Evolutionary conservation across 345 rosid species (phyloP).

Genomic region (Gossypium ekmanianum): DNA sequence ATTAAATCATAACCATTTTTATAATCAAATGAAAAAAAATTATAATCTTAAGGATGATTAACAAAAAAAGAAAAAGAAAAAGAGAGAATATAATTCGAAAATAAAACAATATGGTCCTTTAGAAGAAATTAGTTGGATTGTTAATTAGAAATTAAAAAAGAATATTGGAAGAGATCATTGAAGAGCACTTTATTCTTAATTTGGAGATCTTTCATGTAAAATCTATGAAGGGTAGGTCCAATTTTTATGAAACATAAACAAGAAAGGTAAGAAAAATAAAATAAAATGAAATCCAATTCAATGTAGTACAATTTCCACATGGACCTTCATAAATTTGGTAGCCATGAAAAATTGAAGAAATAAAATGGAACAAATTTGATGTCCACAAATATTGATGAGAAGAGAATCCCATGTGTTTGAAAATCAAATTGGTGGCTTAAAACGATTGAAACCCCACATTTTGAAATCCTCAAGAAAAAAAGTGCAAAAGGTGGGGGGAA

Average conservation of each 20-base stretch:
- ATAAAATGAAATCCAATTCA: constrained; percentile 1
- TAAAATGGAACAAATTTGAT: neutral
- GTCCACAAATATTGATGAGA: constrained; percentile 17
- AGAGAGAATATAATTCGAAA: neutral
- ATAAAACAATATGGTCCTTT: neutral
- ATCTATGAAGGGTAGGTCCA: constrained; percentile 9
- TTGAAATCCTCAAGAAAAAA: neutral
- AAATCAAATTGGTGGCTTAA: constrained; percentile 23
- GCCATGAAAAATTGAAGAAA: constrained; percentile 24
- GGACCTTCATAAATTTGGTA: constrained; percentile 8
- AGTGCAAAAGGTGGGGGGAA: neutral
- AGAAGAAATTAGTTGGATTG: neutral
- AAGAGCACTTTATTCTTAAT: neutral
- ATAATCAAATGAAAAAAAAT: neutral
- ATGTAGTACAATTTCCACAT: neutral
- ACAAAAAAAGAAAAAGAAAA: no score
- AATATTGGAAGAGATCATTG: no score
- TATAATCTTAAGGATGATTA: neutral
- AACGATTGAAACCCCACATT: constrained; percentile 1
- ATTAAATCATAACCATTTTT: neutral
- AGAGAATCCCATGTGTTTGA: constrained; percentile 33
- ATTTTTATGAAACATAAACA: neutral
- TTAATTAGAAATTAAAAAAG: no score
- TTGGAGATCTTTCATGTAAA: constrained; percentile 17
- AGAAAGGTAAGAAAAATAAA: neutral